Conservation (phyloP, 176 grass and related monocot species). For the Cenchrus americanus region DNA sequence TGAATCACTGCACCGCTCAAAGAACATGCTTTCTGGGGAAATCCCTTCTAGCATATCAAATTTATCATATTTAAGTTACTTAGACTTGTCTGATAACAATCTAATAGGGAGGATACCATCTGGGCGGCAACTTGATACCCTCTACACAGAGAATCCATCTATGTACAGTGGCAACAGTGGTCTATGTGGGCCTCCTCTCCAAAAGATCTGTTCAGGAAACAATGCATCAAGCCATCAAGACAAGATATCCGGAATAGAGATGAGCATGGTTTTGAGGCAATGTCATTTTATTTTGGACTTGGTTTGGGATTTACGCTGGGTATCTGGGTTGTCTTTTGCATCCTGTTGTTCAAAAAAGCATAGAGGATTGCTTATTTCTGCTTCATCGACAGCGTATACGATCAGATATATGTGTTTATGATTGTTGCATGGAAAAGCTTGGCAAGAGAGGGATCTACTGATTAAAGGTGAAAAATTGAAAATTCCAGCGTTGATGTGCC, state of each 20-base stretch:
- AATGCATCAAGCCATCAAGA: no score
- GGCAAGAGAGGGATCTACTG: neutral
- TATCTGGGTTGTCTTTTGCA: conserved; percentile 35
- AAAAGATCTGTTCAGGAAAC: conserved; percentile 13
- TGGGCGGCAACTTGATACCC: conserved; percentile 48
- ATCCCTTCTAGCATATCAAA: conserved; percentile 30
- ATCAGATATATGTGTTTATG: neutral
- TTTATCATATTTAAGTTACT: conserved; percentile 21
- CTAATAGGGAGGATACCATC: conserved; percentile 43
- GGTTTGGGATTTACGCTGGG: conserved; percentile 27
- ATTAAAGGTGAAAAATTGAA: neutral
- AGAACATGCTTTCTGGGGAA: conserved; percentile 25
- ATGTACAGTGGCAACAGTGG: conserved; percentile 42
- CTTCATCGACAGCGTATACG: neutral
- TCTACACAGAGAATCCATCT: conserved; percentile 6
- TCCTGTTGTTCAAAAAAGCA: conserved; percentile 26
- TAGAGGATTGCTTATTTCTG: conserved; percentile 38
- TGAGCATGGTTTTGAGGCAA: neutral
- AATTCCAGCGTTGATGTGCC: neutral
- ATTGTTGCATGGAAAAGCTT: neutral
- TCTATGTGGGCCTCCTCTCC: conserved; percentile 39
- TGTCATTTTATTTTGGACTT: conserved; percentile 17
- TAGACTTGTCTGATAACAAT: conserved; percentile 54
- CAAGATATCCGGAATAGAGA: neutral
- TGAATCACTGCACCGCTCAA: conserved; percentile 37